These are phyloP conservation scores for Thielaviopsis musarum DNA, from an alignment of 2,329 filamentous ascomycete genomes.

Conservation along the genomic window DNA sequence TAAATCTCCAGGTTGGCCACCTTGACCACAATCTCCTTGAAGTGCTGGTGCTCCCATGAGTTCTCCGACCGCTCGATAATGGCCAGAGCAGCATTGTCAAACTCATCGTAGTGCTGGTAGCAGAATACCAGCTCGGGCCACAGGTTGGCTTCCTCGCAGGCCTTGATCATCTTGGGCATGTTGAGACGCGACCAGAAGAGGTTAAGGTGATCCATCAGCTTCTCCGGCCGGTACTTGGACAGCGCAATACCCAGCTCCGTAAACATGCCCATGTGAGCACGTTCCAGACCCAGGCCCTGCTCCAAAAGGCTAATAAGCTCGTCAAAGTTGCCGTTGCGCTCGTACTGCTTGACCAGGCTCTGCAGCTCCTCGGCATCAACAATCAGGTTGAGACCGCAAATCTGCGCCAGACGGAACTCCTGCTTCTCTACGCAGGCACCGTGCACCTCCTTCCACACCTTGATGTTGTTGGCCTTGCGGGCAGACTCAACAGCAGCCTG, in stretches of 20 bases:
- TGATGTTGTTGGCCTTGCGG: slow-evolving; percentile 96
- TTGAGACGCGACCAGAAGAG: slow-evolving; percentile 98
- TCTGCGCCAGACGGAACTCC: slow-evolving; percentile 96
- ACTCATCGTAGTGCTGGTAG: slow-evolving; percentile 97
- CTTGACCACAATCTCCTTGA: slow-evolving; percentile 98
- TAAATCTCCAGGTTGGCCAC: slow-evolving; percentile 98
- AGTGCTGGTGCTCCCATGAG: slow-evolving; percentile 98
- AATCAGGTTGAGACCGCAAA: slow-evolving; percentile 95
- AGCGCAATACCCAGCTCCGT: slow-evolving; percentile 83
- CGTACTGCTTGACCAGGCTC: slow-evolving; percentile 89
- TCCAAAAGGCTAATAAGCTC: slow-evolving; percentile 90
- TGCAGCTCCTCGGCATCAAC: slow-evolving; percentile 92
- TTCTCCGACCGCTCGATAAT: slow-evolving; percentile 97
- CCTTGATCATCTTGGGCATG: slow-evolving; percentile 89
- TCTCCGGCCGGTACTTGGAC: slow-evolving; percentile 86
- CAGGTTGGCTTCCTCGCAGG: slow-evolving; percentile 82
- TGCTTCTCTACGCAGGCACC: slow-evolving; percentile 93
- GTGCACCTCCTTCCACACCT: slow-evolving; percentile 98
- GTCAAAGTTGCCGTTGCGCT: slow-evolving; percentile 93
- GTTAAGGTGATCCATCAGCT: slow-evolving; percentile 96
- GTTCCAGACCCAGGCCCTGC: slow-evolving; percentile 83
- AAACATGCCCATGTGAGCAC: slow-evolving; percentile 94
- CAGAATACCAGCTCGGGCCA: slow-evolving; percentile 98
- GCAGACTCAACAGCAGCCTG: slow-evolving; percentile 95
- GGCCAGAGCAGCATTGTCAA: slow-evolving; percentile 87